Percentiles rank a stretch among this genome's conserved stretches.
phyloP scores from a whole-genome alignment of 140 eudicot genomes.

The Stevia rebaudiana region DNA sequence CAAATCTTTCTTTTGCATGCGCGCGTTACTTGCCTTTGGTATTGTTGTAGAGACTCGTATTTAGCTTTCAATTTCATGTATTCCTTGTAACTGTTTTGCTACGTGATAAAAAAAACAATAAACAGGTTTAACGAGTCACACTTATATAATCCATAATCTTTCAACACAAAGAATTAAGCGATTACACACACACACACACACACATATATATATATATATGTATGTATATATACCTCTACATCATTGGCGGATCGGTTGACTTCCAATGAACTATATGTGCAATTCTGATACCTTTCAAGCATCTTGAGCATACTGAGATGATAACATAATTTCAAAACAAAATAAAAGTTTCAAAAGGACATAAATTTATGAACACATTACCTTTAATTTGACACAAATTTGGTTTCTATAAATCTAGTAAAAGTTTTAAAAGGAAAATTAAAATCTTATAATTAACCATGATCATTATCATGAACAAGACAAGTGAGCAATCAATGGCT shows the following conservation, averaged over 20 bases:
- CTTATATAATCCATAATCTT: not conserved
- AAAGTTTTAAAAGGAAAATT: not conserved
- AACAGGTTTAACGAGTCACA: not conserved
- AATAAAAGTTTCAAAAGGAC: not conserved
- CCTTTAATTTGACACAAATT: not conserved
- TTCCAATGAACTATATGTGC: slow-evolving; percentile 78
- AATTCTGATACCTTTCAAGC: slow-evolving; percentile 82
- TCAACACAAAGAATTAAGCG: not conserved
- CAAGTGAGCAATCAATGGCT: not conserved
- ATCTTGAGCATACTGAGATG: slow-evolving; percentile 72
- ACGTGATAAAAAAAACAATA: slow-evolving; percentile 3
- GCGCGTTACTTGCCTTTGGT: slow-evolving; percentile 59
- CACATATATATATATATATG: too few relatives aligned
- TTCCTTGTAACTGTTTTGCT: slow-evolving; percentile 86
- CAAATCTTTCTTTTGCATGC: not conserved
- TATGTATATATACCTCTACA: slow-evolving; percentile 58
- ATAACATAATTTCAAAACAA: not conserved
- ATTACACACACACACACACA: too few relatives aligned
- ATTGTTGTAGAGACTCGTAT: slow-evolving; percentile 73
- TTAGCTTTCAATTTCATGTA: slow-evolving; percentile 67
- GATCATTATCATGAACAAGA: not conserved
- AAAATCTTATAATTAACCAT: not conserved
- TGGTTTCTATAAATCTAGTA: not conserved
- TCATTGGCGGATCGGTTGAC: slow-evolving; percentile 57
- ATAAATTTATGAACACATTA: too few relatives aligned